phyloP scores from a whole-genome alignment of 805 yeast species.

The Metschnikowia dekortorum region DNA sequence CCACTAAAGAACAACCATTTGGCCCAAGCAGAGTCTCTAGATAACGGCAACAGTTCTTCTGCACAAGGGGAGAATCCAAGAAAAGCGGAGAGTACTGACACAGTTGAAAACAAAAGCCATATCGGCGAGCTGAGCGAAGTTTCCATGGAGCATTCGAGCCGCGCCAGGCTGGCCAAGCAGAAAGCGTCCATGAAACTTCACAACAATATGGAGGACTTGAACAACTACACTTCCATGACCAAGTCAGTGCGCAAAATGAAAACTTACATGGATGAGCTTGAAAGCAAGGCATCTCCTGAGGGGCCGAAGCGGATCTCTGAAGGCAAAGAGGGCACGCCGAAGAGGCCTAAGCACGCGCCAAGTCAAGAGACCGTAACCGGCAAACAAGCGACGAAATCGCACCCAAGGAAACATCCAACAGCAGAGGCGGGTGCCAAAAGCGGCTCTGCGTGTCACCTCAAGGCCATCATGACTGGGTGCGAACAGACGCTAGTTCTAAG shows the following conservation, averaged over 20 bases:
- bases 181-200: constrained; percentile 66
- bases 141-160: neutral
- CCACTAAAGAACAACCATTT: too few species aligned
- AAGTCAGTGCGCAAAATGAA: constrained; percentile 43
- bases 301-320: neutral
- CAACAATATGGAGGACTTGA: constrained; percentile 63
- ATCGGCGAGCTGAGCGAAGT: neutral
- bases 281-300: constrained; percentile 11
- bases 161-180: constrained; percentile 55
- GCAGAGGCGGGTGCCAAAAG: constrained; percentile 1
- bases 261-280: constrained; percentile 31
- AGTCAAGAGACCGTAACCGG: neutral
- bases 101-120: neutral
- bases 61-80: too few species aligned
- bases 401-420: neutral
- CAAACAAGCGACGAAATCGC: neutral
- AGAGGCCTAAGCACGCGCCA: neutral
- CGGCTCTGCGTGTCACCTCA: constrained; percentile 27
- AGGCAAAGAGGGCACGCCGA: neutral
- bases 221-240: constrained; percentile 50
- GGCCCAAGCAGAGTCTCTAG: too few species aligned
- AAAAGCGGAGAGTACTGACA: too few species aligned
- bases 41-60: too few species aligned
- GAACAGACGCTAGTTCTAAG: constrained; percentile 40
- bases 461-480: constrained; percentile 64